A percentile compares a stretch with the other conserved stretches of the same genome.
These are phyloP conservation scores for Circinella minor DNA, from an alignment of 371 early-diverging fungal species.

Conservation along the genomic window DNA sequence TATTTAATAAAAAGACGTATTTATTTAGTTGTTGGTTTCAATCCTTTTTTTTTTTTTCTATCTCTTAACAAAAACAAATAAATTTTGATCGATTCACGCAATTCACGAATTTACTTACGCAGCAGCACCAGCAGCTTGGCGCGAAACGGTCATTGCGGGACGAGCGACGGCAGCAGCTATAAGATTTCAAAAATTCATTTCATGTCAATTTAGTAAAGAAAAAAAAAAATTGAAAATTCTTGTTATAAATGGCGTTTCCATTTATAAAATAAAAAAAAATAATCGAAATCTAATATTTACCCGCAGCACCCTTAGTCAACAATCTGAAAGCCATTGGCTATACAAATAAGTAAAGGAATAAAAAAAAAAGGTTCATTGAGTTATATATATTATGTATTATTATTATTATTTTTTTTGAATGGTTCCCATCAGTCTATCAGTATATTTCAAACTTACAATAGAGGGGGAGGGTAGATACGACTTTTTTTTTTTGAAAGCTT, in stretches of 20 bases:
- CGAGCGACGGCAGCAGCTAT: slow-evolving; percentile 47
- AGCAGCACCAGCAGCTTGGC: slow-evolving; percentile 50
- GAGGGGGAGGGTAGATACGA: slow-evolving; percentile 8
- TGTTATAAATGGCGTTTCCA: neutral
- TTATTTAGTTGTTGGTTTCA: too few species aligned
- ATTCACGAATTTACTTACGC: slow-evolving; percentile 32
- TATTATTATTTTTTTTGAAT: neutral
- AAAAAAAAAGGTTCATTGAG: neutral
- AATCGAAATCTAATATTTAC: slow-evolving; percentile 22
- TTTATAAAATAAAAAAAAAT: neutral
- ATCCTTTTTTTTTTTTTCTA: too few species aligned
- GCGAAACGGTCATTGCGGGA: slow-evolving; percentile 46
- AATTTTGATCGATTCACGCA: neutral
- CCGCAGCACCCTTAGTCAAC: slow-evolving; percentile 56
- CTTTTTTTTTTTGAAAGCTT: neutral
- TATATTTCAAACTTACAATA: neutral
- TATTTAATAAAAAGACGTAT: slow-evolving; percentile 3
- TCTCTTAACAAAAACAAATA: too few species aligned
- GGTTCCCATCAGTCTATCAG: neutral
- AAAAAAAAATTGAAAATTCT: neutral
- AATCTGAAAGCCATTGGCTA: slow-evolving; percentile 53
- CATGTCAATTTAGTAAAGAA: neutral
- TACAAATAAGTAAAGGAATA: neutral
- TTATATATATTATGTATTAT: neutral
- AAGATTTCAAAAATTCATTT: neutral